Evolutionary conservation across 2,329 filamentous ascomycete species (phyloP), one percentile per base, ranked within the genome.

Genomic region (Pseudonectria buxi): DNA sequence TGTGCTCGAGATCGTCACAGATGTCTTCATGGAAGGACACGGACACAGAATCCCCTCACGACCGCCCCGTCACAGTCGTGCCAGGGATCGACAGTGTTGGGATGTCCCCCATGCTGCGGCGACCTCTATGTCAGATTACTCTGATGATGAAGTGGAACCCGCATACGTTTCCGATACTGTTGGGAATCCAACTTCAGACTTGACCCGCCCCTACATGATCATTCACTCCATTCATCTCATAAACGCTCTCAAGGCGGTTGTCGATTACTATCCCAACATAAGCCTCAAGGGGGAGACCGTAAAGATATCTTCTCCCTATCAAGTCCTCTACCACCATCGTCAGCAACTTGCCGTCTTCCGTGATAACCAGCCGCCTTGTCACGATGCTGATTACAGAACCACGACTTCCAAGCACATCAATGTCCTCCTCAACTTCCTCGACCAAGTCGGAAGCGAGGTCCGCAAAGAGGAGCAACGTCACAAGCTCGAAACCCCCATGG

Each of bases 251-350:
- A 58, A 55, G 18, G 67, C 69, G 10, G 62, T 72, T 5, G 60
- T 74, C 6, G 57, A 54, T 15, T 73, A 71, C 44, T 72, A 72
- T 42, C 68, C 68, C 4, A 56, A 58, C 26, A 56, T 62, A 37
- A 56, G 54, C 28, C 58, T 68, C 32, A 48, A 56, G 1, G 61
- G 49, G 27, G 57, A 61, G 6, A 50, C 37, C n/a, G 53, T 68
- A 35, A 50, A 46, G 16, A 57, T 74, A 41, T 55, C 56, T 13
- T 61, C 63, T 4, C 72, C 72, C 2, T 74, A 72, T 45, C 53
- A 55, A 6, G 54, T 69, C n/a, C 56, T 76, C 11, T 57, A 67
- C 29, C 70, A 74, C 39, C 65, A 72, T 43, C 58, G 58, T 10
- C 46, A 53, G 3, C 66, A 65, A 14, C 58, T 76, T 7, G 56